Evolutionary conservation across 192 early-diverging fungal genomes (phyloP), one percentile per base, ranked within the genome.

Genomic region (Rhizoclosmatium sp.): DNA sequence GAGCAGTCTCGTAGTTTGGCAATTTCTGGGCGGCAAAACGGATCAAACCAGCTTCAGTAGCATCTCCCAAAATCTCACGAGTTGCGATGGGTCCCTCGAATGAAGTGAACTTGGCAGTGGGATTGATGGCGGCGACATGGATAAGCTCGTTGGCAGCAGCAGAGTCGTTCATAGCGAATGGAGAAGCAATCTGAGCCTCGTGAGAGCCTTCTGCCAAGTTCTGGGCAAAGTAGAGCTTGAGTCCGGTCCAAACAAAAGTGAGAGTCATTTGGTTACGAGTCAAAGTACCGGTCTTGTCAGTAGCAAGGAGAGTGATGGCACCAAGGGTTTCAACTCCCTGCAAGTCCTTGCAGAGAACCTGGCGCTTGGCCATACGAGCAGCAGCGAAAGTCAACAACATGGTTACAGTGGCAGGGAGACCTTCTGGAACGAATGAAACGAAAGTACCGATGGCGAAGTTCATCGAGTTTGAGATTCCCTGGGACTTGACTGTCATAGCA

Each of bases 21-120:
- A 96, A 83, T 77, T 90, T 87, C 59, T 85, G 65, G 21, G 89
- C 89, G 12, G 89, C 84, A 78, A 94, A 94, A 3, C 93, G 89
- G 16, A 97, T 81, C 4, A 98, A 78, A 7, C 94, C 95, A 62
- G 88, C 83, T 79, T 97, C 96, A 4, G 95, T 98, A n/a, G 94
- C 90, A 84, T 98, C 95, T 39, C 96, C 96, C 47, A 86, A 23
- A 71, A 80, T 76, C 76, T 70, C 80, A 74, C 84, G 91, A 74
- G 91, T 87, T 19, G 88, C 80, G 48, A 94, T 84, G 71, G 94
- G 92, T 4, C 94, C 87, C 83, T 94, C 94, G 16, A 39, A 61
- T 31, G 58, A 21, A 4, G 58, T 75, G 45, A 75, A 75, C 39
- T 64, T 40, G 59, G 72, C 72, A 3, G 59, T 60, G 14, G 72